A percentile compares a stretch with the other conserved stretches of the same genome.
Evolutionary conservation across 2,329 filamentous ascomycete genomes (phyloP).

Genomic region (Rhexocercosporidium sp.): DNA sequence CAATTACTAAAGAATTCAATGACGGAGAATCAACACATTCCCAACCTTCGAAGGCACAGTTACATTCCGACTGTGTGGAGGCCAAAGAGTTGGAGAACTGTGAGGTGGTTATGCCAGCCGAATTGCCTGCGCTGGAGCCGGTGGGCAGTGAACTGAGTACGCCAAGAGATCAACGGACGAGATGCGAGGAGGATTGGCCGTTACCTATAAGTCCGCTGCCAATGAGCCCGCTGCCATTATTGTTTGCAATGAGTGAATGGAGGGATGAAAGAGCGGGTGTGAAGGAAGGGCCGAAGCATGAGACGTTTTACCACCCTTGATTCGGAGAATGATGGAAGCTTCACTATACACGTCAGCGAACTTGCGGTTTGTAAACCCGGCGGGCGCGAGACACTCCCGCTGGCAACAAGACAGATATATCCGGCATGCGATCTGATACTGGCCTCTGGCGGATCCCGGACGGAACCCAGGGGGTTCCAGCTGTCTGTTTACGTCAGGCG

Average conservation of each 20-base stretch:
- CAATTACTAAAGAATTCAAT: background rate
- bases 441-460: too few species aligned
- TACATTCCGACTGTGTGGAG: slow-evolving; percentile 31
- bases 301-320: slow-evolving; percentile 40
- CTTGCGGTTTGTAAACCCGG: too few species aligned
- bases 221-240: slow-evolving; percentile 29
- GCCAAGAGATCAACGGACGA: slow-evolving; percentile 18
- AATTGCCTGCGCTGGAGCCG: slow-evolving; percentile 36
- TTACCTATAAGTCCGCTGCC: slow-evolving; percentile 25
- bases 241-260: slow-evolving; percentile 35
- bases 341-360: too few species aligned
- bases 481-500: too few species aligned
- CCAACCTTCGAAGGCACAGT: slow-evolving; percentile 25
- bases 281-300: slow-evolving; percentile 28
- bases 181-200: slow-evolving; percentile 27
- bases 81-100: slow-evolving; percentile 31
- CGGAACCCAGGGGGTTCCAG: too few species aligned
- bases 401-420: too few species aligned
- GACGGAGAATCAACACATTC: background rate
- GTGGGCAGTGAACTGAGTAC: slow-evolving; percentile 35
- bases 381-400: too few species aligned
- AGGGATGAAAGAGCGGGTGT: slow-evolving; percentile 31
- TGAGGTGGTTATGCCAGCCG: slow-evolving; percentile 29
- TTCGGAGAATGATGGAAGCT: background rate
- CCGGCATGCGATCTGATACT: too few species aligned